These are phyloP conservation scores for Komagataella ulmi DNA, from an alignment of 805 yeast species.

Conservation along the genomic window DNA sequence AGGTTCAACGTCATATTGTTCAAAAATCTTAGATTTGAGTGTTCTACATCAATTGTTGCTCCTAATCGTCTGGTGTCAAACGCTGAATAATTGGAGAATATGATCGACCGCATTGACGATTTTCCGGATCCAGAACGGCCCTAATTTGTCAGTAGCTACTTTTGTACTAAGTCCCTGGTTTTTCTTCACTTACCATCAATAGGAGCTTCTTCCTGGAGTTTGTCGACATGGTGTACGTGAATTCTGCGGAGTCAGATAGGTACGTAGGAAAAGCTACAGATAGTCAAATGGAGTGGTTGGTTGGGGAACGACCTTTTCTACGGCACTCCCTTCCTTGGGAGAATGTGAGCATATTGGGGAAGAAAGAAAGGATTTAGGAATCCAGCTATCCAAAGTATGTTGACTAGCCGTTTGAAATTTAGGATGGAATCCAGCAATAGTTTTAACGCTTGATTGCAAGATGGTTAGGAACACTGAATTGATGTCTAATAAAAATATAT, in stretches of 20 bases:
- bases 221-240: background rate
- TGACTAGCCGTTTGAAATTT: too few relatives aligned
- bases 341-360: too few relatives aligned
- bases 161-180: background rate
- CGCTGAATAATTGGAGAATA: constrained; percentile 91
- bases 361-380: too few relatives aligned
- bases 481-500: background rate
- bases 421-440: too few relatives aligned
- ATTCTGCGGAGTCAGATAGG: background rate
- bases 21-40: constrained; percentile 80
- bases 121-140: constrained; percentile 97
- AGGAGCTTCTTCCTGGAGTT: constrained; percentile 8
- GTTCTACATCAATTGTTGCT: constrained; percentile 98
- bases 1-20: constrained; percentile 91
- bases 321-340: too few relatives aligned
- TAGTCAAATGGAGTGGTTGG: background rate
- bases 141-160: constrained; percentile 19
- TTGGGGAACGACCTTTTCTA: background rate
- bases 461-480: too few relatives aligned
- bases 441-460: too few relatives aligned
- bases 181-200: constrained; percentile 4
- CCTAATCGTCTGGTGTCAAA: constrained; percentile 92
- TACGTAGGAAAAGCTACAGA: background rate
- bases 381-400: too few relatives aligned
- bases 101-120: constrained; percentile 93